Evolutionary conservation across 768 basidiomycete genomes (phyloP), one percentile per base, ranked within the genome.

Genomic region (Amanita jacksonii): DNA sequence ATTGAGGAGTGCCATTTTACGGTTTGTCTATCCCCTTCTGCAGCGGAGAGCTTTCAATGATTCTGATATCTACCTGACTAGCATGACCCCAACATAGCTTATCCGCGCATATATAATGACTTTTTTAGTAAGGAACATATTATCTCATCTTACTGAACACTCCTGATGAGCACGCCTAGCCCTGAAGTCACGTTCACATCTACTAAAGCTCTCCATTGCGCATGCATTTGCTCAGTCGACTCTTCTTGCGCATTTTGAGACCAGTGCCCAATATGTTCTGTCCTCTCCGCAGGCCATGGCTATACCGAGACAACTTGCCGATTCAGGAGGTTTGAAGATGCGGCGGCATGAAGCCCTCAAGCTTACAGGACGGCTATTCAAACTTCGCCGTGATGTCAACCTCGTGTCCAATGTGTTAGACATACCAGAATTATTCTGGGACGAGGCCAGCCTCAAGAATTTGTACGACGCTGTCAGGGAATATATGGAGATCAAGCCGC

Each of bases 221-320:
- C 93, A 97, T 51, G 93, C 91, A 2, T 75, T 96, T 18, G 93
- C 91, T 2, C 93, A 97, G 61, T 93, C 90, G 1, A 94, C 91
- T 0, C 80, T 96, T 15, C 75, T 97, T 4, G 88, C 86, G 3
- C 81, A 81, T 51, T 93, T 88, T 56, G 93, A 97, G 62, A 69
- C 81, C 3, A 77, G 72, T 35, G 81, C 90, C 18, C 76, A 81
- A 48, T 76, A 72, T 2, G 84, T 90, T 7, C 74, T 94, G n/a
- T 78, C 82, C 1, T 77, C 85, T 6, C 79, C 83, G 0, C 66
- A 73, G 0, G 87, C 89, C 1, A 71, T 81, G 25, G 79, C 86
- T 1, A 88, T 96, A 45, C 93, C 93, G 0, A 73, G 75, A 35
- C 85, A 88, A 54, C 79, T 94, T 12, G 88, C 89, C 8, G 64